Conservation (phyloP, 768 basidiomycete genomes). For the Suillus hirtellus region DNA sequence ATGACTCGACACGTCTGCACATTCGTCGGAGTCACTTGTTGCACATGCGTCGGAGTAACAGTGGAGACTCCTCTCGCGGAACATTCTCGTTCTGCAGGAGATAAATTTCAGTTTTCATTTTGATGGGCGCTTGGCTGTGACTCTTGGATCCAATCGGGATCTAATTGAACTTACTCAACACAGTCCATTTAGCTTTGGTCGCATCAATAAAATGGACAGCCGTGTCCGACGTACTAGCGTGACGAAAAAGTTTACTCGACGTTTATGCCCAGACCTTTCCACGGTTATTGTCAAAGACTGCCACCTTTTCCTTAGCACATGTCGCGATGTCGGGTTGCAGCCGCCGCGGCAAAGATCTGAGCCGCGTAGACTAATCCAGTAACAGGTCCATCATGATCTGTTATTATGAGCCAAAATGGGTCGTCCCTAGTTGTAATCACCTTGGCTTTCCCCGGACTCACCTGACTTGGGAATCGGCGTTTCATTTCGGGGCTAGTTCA, state of each 20-base stretch:
- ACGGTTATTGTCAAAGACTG: neutral
- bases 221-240: too few relatives aligned
- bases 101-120: neutral
- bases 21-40: too few relatives aligned
- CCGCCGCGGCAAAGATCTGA: neutral
- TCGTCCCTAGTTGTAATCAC: neutral
- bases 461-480: neutral
- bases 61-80: conserved; percentile 1
- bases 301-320: too few relatives aligned
- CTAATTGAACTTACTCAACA: neutral
- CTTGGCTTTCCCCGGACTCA: conserved; percentile 3
- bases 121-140: neutral
- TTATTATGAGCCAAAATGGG: neutral
- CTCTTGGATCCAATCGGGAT: neutral
- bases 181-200: neutral
- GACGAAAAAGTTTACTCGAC: neutral
- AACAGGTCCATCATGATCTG: neutral
- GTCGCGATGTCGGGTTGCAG: neutral
- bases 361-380: neutral
- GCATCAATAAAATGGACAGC: conserved; percentile 2
- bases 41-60: conserved; percentile 3
- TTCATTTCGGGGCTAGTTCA: conserved; percentile 7
- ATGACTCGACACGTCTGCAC: too few relatives aligned
- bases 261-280: neutral
- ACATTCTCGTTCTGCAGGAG: conserved; percentile 1